Percentiles rank a stretch among this genome's conserved stretches.
Evolutionary conservation across 2,329 filamentous ascomycete genomes (phyloP).

Genomic region (Botryotinia calthae): DNA sequence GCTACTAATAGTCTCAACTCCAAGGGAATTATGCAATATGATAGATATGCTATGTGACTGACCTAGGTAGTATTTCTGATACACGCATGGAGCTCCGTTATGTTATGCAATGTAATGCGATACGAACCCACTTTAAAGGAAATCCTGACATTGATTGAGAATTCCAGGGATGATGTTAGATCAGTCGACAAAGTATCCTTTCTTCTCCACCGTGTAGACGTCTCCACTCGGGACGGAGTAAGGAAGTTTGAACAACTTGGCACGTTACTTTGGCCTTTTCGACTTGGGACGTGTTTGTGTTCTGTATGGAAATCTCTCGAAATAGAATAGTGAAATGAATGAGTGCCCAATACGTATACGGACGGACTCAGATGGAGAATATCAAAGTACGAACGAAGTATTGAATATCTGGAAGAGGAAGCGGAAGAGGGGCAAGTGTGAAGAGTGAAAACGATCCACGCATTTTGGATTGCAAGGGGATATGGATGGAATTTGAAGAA

Average conservation of each 20-base stretch:
- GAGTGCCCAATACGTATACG: neutral
- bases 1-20: neutral
- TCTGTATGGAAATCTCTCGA: neutral
- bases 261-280: neutral
- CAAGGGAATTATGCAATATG: neutral
- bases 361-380: neutral
- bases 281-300: too few species aligned
- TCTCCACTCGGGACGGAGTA: neutral
- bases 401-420: neutral
- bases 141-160: conserved; percentile 6
- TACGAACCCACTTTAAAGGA: neutral
- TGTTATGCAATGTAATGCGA: conserved; percentile 1
- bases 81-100: conserved; percentile 5
- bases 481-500: neutral
- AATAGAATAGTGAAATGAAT: neutral
- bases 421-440: neutral
- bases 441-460: neutral
- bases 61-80: neutral
- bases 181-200: neutral
- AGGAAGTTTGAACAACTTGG: neutral
- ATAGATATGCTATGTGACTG: neutral
- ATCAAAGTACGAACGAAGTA: too few species aligned
- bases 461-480: neutral
- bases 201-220: neutral
- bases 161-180: neutral